Evolutionary conservation across 2,329 filamentous ascomycete species (phyloP).

Genomic region (Chaetoscypha palmicola): DNA sequence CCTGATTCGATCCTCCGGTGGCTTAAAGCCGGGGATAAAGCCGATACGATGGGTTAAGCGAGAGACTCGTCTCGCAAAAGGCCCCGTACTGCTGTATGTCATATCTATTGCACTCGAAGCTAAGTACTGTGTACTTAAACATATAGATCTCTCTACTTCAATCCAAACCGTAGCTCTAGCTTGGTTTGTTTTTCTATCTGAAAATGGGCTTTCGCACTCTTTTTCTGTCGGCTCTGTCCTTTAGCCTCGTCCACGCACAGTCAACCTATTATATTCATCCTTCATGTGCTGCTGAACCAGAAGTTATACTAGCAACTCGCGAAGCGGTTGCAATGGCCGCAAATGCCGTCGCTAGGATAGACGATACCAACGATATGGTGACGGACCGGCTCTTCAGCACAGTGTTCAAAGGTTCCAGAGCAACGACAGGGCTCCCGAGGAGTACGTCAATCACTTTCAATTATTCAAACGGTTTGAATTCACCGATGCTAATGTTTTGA

Average conservation of each 20-base stretch:
- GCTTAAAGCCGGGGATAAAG: too few relatives aligned
- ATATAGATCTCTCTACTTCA: neutral
- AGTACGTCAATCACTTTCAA: neutral
- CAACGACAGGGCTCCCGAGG: neutral
- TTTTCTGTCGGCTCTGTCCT: neutral
- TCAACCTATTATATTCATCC: neutral
- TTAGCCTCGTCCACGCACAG: neutral
- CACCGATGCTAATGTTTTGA: neutral
- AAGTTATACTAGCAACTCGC: neutral
- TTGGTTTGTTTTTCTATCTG: neutral
- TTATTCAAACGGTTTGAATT: neutral
- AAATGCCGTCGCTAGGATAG: neutral
- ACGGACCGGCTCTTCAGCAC: neutral
- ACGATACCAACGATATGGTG: neutral
- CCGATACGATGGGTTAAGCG: too few relatives aligned
- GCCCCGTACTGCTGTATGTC: too few relatives aligned
- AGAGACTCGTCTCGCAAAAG: too few relatives aligned
- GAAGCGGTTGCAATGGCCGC: neutral
- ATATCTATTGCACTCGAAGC: too few relatives aligned
- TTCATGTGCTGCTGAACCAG: neutral
- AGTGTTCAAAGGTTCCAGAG: neutral
- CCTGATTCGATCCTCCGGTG: too few relatives aligned
- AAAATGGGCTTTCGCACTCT: neutral
- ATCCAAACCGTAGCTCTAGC: neutral
- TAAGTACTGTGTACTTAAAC: neutral